phyloP scores from a whole-genome alignment of 495 filamentous ascomycete genomes.

The Cryomyces minteri region DNA sequence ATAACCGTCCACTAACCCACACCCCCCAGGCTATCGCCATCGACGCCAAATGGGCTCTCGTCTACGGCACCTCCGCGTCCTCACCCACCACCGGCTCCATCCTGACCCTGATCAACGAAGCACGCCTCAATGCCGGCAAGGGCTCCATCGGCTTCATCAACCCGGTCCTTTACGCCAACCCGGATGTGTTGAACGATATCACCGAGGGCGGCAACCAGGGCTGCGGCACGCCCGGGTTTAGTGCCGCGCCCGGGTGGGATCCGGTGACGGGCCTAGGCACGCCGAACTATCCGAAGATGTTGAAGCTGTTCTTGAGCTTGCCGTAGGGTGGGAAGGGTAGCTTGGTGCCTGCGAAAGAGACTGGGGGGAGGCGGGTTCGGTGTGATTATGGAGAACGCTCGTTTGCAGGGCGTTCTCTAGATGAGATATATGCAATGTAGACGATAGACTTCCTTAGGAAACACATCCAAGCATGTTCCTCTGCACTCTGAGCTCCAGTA shows the following conservation, averaged over 20 bases:
- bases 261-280: conserved; percentile 5
- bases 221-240: conserved; percentile 6
- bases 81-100: conserved; percentile 5
- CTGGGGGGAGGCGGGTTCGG: too few species aligned
- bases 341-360: too few species aligned
- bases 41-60: neutral
- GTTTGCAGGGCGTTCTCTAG: too few species aligned
- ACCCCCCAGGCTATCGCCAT: neutral
- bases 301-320: too few species aligned
- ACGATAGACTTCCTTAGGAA: too few species aligned
- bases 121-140: conserved; percentile 5
- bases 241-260: conserved; percentile 6
- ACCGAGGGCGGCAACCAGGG: conserved; percentile 5
- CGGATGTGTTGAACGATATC: conserved; percentile 7
- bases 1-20: too few species aligned
- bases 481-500: too few species aligned
- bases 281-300: neutral
- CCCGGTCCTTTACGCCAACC: conserved; percentile 5
- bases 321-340: too few species aligned
- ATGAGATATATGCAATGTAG: too few species aligned
- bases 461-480: too few species aligned
- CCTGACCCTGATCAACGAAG: conserved; percentile 8
- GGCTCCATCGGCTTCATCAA: conserved; percentile 7
- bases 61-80: conserved; percentile 1
- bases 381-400: too few species aligned